A percentile compares a stretch with the other conserved stretches of the same genome.
These are phyloP conservation scores for Talaromyces proteolyticus DNA, from an alignment of 495 filamentous ascomycete genomes.

Conservation along the genomic window DNA sequence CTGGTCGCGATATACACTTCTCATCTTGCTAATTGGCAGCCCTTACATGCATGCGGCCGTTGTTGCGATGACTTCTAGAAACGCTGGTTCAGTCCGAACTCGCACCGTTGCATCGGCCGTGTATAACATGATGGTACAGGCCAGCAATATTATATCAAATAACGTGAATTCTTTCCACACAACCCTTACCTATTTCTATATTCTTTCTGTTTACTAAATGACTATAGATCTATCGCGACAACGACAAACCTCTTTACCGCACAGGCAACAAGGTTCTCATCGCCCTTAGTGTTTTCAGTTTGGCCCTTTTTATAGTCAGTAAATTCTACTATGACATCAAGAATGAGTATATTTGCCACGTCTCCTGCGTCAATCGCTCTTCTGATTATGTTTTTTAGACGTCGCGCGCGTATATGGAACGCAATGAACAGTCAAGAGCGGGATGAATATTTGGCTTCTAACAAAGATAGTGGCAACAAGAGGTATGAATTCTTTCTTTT, in stretches of 20 bases:
- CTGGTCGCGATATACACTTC: slow-evolving; percentile 48
- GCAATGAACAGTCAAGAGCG: slow-evolving; percentile 57
- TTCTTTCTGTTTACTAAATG: slow-evolving; percentile 8
- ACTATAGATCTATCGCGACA: slow-evolving; percentile 53
- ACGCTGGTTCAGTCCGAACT: slow-evolving; percentile 63
- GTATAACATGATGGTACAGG: slow-evolving; percentile 76
- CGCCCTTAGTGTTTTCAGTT: slow-evolving; percentile 44
- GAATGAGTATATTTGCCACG: slow-evolving; percentile 43
- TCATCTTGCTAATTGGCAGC: slow-evolving; percentile 48
- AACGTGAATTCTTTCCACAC: slow-evolving; percentile 14
- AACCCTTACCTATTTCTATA: not conserved
- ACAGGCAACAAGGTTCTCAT: slow-evolving; percentile 62
- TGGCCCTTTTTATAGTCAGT: slow-evolving; percentile 47
- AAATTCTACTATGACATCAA: slow-evolving; percentile 60
- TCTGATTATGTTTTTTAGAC: slow-evolving; percentile 13
- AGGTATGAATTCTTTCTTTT: slow-evolving; percentile 25
- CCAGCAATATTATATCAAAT: slow-evolving; percentile 50
- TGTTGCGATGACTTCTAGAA: slow-evolving; percentile 60
- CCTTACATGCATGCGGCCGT: slow-evolving; percentile 63
- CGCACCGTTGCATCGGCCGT: slow-evolving; percentile 55
- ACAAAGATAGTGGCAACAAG: slow-evolving; percentile 65
- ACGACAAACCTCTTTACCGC: slow-evolving; percentile 62
- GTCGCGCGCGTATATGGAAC: slow-evolving; percentile 45
- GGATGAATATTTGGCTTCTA: slow-evolving; percentile 57
- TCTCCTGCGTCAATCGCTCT: too few relatives aligned